Percentiles rank a stretch among this genome's conserved stretches.
These are phyloP conservation scores for Mycena capillaripes DNA, from an alignment of 768 basidiomycete genomes.

Conservation along the genomic window DNA sequence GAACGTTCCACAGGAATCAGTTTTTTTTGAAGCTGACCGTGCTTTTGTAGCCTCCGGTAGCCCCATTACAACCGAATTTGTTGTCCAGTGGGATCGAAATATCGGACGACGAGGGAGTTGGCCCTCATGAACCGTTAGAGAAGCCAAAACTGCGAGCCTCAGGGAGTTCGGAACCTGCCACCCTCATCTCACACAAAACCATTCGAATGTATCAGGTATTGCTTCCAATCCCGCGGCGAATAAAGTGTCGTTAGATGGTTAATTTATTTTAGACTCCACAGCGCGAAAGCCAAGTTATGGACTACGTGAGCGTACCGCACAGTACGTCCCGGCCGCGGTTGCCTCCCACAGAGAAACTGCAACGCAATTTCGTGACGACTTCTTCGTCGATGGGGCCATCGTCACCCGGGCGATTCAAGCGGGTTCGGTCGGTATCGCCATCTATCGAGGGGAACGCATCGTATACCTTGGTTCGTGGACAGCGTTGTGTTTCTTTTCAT, in stretches of 20 bases:
- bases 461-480: background rate
- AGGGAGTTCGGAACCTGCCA: background rate
- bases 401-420: conserved; percentile 14
- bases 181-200: background rate
- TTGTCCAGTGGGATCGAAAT: conserved; percentile 28
- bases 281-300: conserved; percentile 1
- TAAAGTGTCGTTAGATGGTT: too few relatives aligned
- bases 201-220: background rate
- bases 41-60: background rate
- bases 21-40: too few relatives aligned
- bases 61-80: background rate
- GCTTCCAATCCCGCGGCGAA: too few relatives aligned
- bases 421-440: conserved; percentile 3
- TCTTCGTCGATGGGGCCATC: background rate
- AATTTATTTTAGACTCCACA: background rate
- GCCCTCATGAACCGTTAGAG: too few relatives aligned
- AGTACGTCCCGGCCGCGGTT: background rate
- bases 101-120: conserved; percentile 16
- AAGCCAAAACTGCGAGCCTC: background rate
- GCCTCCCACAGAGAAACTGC: too few relatives aligned
- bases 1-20: background rate
- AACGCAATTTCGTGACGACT: too few relatives aligned
- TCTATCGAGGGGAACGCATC: background rate
- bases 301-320: background rate
- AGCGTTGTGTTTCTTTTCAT: background rate